A percentile compares a stretch with the other conserved stretches of the same genome.
Conservation (phyloP, 148 eudicot species). For the Rhododendron simsii region DNA sequence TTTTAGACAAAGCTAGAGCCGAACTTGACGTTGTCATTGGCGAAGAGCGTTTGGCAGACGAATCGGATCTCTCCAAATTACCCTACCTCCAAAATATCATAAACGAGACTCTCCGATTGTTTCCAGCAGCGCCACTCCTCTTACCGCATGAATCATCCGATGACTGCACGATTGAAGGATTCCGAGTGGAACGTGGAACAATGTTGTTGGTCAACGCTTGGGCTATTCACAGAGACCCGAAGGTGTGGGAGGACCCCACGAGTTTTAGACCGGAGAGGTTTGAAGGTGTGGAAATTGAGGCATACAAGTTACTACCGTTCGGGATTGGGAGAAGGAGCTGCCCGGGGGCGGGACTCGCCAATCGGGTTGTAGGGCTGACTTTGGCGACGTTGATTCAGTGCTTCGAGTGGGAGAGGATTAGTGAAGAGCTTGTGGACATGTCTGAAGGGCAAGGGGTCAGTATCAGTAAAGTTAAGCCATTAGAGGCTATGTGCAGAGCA, state of each 20-base stretch:
- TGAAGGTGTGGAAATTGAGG: slow-evolving; percentile 17
- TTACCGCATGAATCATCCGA: slow-evolving; percentile 19
- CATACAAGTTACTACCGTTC: slow-evolving; percentile 33
- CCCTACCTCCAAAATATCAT: slow-evolving; percentile 18
- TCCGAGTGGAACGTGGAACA: not conserved
- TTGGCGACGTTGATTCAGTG: slow-evolving; percentile 35
- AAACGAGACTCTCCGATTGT: slow-evolving; percentile 24
- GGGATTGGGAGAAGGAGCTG: slow-evolving; percentile 40
- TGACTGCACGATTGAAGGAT: slow-evolving; percentile 9
- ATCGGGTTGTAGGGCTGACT: slow-evolving; percentile 23
- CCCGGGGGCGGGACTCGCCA: slow-evolving; percentile 33
- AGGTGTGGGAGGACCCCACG: slow-evolving; percentile 27
- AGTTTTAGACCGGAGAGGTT: slow-evolving; percentile 42
- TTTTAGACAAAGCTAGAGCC: slow-evolving; percentile 7
- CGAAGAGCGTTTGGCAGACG: slow-evolving; percentile 11
- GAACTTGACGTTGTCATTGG: slow-evolving; percentile 9
- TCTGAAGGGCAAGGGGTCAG: slow-evolving; percentile 28
- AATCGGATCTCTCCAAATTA: slow-evolving; percentile 21
- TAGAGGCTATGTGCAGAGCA: slow-evolving; percentile 26
- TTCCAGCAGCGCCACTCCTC: slow-evolving; percentile 20
- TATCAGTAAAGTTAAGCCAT: slow-evolving; percentile 33
- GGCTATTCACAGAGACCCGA: slow-evolving; percentile 23
- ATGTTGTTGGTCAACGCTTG: slow-evolving; percentile 24
- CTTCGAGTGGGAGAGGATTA: slow-evolving; percentile 38
- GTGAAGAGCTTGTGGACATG: slow-evolving; percentile 30